Evolutionary conservation across 768 basidiomycete species (phyloP), one percentile per base, ranked within the genome.

Genomic region (Psilocybe cyanescens): DNA sequence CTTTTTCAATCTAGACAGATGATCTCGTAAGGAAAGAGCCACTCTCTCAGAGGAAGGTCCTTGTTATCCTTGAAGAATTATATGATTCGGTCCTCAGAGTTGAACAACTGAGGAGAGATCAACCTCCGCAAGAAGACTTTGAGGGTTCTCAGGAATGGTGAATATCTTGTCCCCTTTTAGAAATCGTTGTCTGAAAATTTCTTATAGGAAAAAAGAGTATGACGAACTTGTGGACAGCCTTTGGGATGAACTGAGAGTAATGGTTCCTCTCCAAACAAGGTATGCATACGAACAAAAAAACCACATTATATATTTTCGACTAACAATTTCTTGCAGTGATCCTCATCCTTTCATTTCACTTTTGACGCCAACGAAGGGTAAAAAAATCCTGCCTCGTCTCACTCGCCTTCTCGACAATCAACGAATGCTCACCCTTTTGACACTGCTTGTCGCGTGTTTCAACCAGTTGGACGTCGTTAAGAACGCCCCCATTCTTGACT

Each of bases 291-390:
- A 24, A 65, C 41, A 14, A 19, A 17, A 24, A 47, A 9, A 49
- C 7, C 44, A 30, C 33, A 29, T 37, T n/a, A 53, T 57, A 30
- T 44, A 4, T 24, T 24, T 51, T 16, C 51, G 58, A 16, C 24
- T 49, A 5, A 58, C 30, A 48, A n/a, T 39, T 24, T 44, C 51
- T 55, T 52, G 8, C 66, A 96, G 96, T 72, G 83, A 91, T 64
- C 97, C 97, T 2, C 97, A 99, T 77, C 97, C 97, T 2, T 98
- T 99, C 78, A 88, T 99, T 66, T 95, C 96, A 2, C 82, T 99
- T 35, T 83, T 99, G 51, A 84, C 83, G 17, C 89, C 93, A 3
- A 85, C 85, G 67, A 99, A 99, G 75, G 97, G 97, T 59, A 99
- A 98, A 79, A 89, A 89, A 62, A 83, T 99, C 28, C 81, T 99